These are phyloP conservation scores for Aphanomyces euteiches DNA, from an alignment of 352 stramenopile species.

Conservation along the genomic window DNA sequence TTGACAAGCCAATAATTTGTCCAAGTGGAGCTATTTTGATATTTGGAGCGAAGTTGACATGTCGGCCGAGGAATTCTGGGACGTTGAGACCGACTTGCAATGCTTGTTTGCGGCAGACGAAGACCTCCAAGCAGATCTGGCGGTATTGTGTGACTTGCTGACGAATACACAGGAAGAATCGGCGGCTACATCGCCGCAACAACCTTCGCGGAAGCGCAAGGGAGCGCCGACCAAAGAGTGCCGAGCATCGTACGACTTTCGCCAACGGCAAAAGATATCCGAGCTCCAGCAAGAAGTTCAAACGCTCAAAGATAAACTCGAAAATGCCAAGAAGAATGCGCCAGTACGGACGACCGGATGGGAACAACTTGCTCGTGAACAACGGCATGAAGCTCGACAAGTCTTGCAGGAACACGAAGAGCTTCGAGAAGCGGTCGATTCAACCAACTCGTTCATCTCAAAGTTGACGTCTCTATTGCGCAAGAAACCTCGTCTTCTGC, in stretches of 20 bases:
- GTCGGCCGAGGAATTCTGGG: neutral
- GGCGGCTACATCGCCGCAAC: neutral
- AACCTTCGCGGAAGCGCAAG: neutral
- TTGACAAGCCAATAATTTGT: neutral
- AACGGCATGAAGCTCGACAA: neutral
- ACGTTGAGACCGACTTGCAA: neutral
- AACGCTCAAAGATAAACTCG: neutral
- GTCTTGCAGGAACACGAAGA: neutral
- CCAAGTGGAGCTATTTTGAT: neutral
- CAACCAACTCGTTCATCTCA: neutral
- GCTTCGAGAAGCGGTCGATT: neutral
- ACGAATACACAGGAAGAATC: neutral
- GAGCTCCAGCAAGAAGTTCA: constrained; percentile 8
- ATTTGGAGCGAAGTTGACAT: neutral
- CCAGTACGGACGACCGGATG: too few species aligned
- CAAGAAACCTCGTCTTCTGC: neutral
- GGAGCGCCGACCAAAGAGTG: neutral
- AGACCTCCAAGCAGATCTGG: neutral
- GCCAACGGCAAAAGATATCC: neutral
- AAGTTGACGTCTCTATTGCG: neutral
- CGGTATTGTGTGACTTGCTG: neutral
- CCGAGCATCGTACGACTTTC: neutral
- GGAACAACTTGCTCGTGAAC: neutral
- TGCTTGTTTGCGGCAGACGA: neutral
- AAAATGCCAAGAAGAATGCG: neutral